phyloP scores from a whole-genome alignment of 306 rosid species.

The Hylodesmum podocarpum region DNA sequence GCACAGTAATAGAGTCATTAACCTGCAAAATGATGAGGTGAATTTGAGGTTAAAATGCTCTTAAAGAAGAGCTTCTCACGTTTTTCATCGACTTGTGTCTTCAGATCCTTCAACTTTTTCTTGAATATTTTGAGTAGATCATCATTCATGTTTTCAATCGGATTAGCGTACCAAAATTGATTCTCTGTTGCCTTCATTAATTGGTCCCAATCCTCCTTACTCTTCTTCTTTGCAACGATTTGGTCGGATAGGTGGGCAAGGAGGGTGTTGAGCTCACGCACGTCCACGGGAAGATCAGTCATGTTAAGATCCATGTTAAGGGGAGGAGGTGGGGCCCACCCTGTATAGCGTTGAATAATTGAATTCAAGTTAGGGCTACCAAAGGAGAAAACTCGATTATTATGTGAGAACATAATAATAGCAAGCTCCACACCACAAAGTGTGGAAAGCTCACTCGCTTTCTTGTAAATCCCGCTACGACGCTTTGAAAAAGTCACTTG shows the following conservation, averaged over 20 bases:
- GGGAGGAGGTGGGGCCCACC: background rate
- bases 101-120: background rate
- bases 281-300: background rate
- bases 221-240: background rate
- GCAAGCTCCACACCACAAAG: background rate
- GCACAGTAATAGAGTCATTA: no score
- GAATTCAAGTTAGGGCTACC: background rate
- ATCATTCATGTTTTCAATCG: background rate
- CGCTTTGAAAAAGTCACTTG: background rate
- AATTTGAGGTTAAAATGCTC: background rate
- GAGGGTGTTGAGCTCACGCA: background rate
- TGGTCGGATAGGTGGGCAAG: background rate
- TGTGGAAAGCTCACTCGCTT: background rate
- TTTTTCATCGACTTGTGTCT: background rate
- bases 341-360: background rate
- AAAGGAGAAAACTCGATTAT: background rate
- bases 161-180: background rate
- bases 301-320: background rate
- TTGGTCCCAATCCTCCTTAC: background rate
- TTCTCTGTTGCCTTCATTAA: background rate
- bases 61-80: background rate
- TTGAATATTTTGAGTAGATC: background rate
- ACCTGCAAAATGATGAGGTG: no score
- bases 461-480: background rate
- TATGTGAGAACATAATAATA: background rate